These are phyloP conservation scores for Prunella vulgaris DNA, from an alignment of 257 asterid genomes.

Conservation along the genomic window DNA sequence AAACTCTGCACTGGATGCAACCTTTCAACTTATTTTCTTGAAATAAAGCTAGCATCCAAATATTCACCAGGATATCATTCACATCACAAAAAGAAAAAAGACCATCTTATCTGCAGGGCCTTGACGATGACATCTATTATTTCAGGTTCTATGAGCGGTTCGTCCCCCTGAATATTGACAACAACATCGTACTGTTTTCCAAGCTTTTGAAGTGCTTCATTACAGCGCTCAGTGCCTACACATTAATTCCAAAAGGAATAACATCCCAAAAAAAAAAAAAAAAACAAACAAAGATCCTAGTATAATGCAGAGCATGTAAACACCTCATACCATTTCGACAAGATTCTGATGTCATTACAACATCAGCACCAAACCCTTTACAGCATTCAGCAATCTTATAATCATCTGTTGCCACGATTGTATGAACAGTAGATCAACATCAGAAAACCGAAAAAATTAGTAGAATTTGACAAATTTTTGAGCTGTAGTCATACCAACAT, in stretches of 20 bases:
- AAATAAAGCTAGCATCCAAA: not conserved
- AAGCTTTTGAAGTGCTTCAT: conserved; percentile 73
- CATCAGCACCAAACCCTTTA: conserved; percentile 87
- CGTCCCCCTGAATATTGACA: conserved; percentile 94
- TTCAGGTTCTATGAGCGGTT: conserved; percentile 93
- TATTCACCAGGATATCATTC: too few relatives aligned
- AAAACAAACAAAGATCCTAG: not conserved
- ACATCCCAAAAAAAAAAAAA: conserved; percentile 1
- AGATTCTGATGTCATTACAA: conserved; percentile 81
- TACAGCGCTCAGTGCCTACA: conserved; percentile 82
- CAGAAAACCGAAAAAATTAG: conserved; percentile 4
- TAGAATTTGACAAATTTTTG: not conserved
- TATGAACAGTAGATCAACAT: conserved; percentile 6
- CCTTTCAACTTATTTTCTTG: not conserved
- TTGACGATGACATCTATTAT: conserved; percentile 76
- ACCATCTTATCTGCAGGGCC: conserved; percentile 78
- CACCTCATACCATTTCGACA: conserved; percentile 63
- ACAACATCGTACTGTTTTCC: conserved; percentile 66
- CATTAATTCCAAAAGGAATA: not conserved
- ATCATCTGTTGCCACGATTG: conserved; percentile 94
- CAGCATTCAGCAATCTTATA: conserved; percentile 88
- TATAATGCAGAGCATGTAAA: not conserved
- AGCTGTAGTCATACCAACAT: conserved; percentile 44
- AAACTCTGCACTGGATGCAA: not conserved
- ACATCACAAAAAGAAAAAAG: too few relatives aligned